Evolutionary conservation across 768 basidiomycete genomes (phyloP).

Genomic region (Mycena alexandri): DNA sequence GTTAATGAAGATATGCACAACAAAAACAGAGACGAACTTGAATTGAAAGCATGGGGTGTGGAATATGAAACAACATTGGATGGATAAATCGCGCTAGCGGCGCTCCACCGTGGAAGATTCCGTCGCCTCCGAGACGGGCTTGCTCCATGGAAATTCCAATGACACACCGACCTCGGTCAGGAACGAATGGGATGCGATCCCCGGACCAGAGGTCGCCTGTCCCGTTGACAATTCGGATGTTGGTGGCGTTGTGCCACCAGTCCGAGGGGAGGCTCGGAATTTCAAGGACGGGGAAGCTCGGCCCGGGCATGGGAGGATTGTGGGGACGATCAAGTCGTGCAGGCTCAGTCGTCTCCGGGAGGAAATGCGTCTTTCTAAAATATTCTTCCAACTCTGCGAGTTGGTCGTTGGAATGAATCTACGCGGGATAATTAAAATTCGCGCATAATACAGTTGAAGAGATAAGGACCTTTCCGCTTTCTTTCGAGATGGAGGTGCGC

Average conservation of each 20-base stretch:
- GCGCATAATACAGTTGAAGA: too few relatives aligned
- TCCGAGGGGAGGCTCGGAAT: slow-evolving; percentile 3
- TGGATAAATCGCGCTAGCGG: neutral
- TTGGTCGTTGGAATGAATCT: too few relatives aligned
- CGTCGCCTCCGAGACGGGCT: neutral
- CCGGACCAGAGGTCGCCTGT: slow-evolving; percentile 14
- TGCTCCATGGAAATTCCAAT: slow-evolving; percentile 11
- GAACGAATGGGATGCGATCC: slow-evolving; percentile 9
- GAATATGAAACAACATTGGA: neutral
- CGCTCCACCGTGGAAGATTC: neutral
- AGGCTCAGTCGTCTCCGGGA: too few relatives aligned
- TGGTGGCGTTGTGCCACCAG: slow-evolving; percentile 24
- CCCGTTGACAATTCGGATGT: slow-evolving; percentile 5
- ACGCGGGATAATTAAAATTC: too few relatives aligned
- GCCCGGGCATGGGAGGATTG: too few relatives aligned
- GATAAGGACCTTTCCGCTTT: too few relatives aligned
- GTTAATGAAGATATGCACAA: neutral
- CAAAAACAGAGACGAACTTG: neutral
- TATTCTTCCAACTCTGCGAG: too few relatives aligned
- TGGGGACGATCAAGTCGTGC: too few relatives aligned
- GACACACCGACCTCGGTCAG: neutral
- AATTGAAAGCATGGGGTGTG: slow-evolving; percentile 23
- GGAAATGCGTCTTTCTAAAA: too few relatives aligned
- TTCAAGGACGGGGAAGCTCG: too few relatives aligned
- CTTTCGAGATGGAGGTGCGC: too few relatives aligned